These are phyloP conservation scores for Exsudoporus floridanus DNA, from an alignment of 1,284 basidiomycete species.

Conservation along the genomic window DNA sequence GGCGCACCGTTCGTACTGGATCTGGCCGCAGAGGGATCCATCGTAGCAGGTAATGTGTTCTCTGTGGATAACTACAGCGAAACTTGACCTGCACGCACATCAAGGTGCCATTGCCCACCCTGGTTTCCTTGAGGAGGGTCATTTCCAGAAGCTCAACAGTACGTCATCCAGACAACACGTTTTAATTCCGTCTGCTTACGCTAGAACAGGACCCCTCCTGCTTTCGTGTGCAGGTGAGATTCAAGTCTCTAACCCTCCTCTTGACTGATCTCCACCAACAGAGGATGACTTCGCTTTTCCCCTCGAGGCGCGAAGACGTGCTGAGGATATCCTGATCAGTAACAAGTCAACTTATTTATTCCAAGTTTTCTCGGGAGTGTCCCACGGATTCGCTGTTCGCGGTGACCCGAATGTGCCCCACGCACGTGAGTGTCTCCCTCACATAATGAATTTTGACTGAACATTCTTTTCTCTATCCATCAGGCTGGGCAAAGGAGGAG, in stretches of 20 bases:
- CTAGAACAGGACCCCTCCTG: slow-evolving; percentile 46
- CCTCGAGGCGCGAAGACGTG: slow-evolving; percentile 21
- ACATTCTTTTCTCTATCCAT: neutral
- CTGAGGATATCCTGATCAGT: slow-evolving; percentile 31
- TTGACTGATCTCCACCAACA: slow-evolving; percentile 36
- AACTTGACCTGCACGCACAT: no score
- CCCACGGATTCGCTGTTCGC: slow-evolving; percentile 34
- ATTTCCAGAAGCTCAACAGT: slow-evolving; percentile 50
- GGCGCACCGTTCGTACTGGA: slow-evolving; percentile 52
- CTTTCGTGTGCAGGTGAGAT: slow-evolving; percentile 49
- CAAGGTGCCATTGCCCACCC: slow-evolving; percentile 57
- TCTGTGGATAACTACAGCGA: no score
- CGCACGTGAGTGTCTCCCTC: slow-evolving; percentile 30
- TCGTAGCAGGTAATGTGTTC: slow-evolving; percentile 43
- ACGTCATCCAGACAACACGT: slow-evolving; percentile 15
- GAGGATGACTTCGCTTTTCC: slow-evolving; percentile 27
- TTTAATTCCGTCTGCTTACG: neutral
- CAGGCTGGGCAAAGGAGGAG: slow-evolving; percentile 25
- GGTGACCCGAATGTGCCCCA: slow-evolving; percentile 18
- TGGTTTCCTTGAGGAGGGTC: slow-evolving; percentile 50
- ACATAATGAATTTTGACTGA: neutral
- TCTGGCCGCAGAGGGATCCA: slow-evolving; percentile 41
- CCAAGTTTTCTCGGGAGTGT: slow-evolving; percentile 34
- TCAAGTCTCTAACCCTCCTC: neutral
- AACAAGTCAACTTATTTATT: slow-evolving; percentile 28